Base-by-base conservation (phyloP, 495 filamentous ascomycete genomes). In the Neurospora tetraspora region DNA sequence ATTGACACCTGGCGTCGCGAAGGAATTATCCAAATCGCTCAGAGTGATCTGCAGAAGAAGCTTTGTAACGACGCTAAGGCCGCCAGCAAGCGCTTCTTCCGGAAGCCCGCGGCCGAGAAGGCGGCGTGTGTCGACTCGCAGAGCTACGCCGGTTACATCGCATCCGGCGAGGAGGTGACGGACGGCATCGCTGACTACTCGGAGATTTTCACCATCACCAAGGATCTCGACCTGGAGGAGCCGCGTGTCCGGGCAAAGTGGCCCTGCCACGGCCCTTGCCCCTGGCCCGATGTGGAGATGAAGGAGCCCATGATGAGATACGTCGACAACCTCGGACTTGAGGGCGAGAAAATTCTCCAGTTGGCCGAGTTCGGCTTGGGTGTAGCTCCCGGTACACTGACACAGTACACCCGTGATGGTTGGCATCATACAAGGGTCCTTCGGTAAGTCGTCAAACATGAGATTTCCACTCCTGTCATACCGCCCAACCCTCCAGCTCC, bases 161-260 rank as follows among this genome's bases (percentile, higher is more conserved):
- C 82, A 31, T 85, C 83, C 2, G 83, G 83, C n/a, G 83, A 85
- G 73, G 83, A 85, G 72, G 70, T 85, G 6, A 85, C 83, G n/a
- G 80, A 80, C 71, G 82, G 81, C 14, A 77, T 85, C 38, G 82
- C 81, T 45, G 83, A 85, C 73, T 85, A 84, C 73, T 84, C 83
- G 4, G 83, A 85, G 77, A 82, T 84, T 47, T 84, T 85, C 75
- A 85, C 83, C 59, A 79, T 85, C 69, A 84, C 80, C 38, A 84
- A 83, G 70, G 83, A 85, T 71, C 76, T 85, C 6, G 77, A 71
- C 39, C n/a, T 73, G 10, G 59, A 74, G 12, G 82, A 85, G 27
- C 47, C 77, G 31, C 76, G 81, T 8, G 83, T 85, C 5, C 73
- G 74, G 27, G 74, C 75, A n/a, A 74, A 76, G 27, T 85, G 83